phyloP scores from a whole-genome alignment of 2,329 filamentous ascomycete species.

The Cryphonectria radicalis region DNA sequence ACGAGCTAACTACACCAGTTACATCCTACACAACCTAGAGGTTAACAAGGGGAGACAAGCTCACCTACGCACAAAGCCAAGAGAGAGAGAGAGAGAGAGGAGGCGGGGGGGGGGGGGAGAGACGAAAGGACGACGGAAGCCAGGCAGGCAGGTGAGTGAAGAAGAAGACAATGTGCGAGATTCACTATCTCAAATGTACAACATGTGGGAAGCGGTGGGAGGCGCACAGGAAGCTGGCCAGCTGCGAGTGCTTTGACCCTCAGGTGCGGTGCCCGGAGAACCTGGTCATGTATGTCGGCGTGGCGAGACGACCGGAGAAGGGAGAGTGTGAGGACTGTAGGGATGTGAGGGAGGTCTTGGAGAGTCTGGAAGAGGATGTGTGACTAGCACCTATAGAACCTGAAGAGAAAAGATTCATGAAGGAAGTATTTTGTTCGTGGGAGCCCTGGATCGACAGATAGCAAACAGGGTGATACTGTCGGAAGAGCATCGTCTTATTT shows the following conservation, averaged over 20 bases:
- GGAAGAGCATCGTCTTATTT: not conserved
- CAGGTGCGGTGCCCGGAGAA: conserved; percentile 38
- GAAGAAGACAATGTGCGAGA: conserved; percentile 41
- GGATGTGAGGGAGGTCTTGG: conserved; percentile 36
- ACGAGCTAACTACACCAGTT: not conserved
- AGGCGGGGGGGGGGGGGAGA: not conserved
- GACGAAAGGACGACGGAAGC: not conserved
- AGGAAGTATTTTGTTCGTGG: not conserved
- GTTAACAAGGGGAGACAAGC: not conserved
- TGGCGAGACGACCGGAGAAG: conserved; percentile 38
- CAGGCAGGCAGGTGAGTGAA: not conserved
- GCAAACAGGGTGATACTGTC: not conserved
- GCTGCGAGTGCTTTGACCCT: conserved; percentile 42
- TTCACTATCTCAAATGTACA: conserved; percentile 41
- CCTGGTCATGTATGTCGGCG: conserved; percentile 45
- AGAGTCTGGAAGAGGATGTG: conserved; percentile 38
- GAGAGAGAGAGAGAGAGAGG: not conserved
- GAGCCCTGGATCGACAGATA: not conserved
- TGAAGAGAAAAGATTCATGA: not conserved
- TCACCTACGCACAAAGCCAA: not conserved
- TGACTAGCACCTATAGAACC: not conserved
- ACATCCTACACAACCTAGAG: not conserved
- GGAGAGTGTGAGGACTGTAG: conserved; percentile 41
- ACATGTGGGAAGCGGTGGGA: conserved; percentile 40
- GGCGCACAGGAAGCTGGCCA: conserved; percentile 42